A percentile compares a stretch with the other conserved stretches of the same genome.
These are phyloP conservation scores for Celoporthe dispersa DNA, from an alignment of 2,329 filamentous ascomycete species.

Conservation along the genomic window DNA sequence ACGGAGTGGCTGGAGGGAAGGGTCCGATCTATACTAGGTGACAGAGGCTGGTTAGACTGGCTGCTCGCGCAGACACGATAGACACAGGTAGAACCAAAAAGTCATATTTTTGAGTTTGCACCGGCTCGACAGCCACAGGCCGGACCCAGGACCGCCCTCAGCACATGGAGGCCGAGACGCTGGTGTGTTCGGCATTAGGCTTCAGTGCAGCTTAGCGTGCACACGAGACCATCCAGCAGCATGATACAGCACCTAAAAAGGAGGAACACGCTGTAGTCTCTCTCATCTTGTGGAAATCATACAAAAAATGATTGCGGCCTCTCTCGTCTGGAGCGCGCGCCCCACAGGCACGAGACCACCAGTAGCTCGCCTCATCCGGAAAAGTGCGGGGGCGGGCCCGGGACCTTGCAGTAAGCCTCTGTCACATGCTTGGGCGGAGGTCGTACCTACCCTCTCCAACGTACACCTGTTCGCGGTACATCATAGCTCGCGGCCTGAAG, in stretches of 20 bases:
- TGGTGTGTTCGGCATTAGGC: too few relatives aligned
- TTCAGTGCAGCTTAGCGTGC: too few relatives aligned
- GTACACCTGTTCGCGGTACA: neutral
- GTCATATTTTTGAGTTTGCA: neutral
- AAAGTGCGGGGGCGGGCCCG: conserved; percentile 10
- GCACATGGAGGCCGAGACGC: too few relatives aligned
- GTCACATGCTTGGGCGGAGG: neutral
- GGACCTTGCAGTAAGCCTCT: conserved; percentile 4
- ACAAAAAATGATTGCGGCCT: too few relatives aligned
- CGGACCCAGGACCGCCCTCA: neutral
- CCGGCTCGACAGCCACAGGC: neutral
- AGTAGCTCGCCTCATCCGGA: neutral
- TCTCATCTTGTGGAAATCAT: too few relatives aligned
- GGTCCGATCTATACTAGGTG: conserved; percentile 52
- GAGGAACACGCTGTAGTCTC: too few relatives aligned
- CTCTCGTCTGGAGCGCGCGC: neutral
- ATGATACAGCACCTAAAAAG: too few relatives aligned
- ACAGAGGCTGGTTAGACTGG: conserved; percentile 42
- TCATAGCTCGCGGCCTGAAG: too few relatives aligned
- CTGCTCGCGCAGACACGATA: neutral
- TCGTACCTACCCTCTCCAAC: neutral
- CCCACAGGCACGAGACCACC: neutral
- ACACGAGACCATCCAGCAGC: too few relatives aligned
- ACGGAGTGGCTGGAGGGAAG: conserved; percentile 61
- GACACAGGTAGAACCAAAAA: neutral